A percentile compares a stretch with the other conserved stretches of the same genome.
Evolutionary conservation across 2,329 filamentous ascomycete genomes (phyloP).

Genomic region (Xylaria sp.): DNA sequence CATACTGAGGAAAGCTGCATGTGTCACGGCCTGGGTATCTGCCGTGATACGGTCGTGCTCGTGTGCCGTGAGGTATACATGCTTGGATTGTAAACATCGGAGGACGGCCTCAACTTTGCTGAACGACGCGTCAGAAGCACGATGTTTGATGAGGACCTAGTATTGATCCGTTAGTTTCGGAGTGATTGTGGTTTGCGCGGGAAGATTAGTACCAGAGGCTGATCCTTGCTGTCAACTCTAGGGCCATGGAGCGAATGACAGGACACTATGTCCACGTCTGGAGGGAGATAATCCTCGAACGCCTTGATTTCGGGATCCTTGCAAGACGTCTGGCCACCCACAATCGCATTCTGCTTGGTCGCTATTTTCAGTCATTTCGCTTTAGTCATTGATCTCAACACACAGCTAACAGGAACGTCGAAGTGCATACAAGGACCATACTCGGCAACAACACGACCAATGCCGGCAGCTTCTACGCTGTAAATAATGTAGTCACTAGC

Average conservation of each 20-base stretch:
- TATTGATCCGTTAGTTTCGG: background rate
- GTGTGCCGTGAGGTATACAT: conserved; percentile 85
- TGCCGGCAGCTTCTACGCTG: conserved; percentile 93
- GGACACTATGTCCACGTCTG: conserved; percentile 91
- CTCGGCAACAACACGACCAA: conserved; percentile 85
- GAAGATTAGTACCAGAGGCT: conserved; percentile 76
- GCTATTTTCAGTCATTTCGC: conserved; percentile 63
- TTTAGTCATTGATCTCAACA: conserved; percentile 21
- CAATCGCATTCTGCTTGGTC: conserved; percentile 93
- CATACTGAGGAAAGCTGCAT: conserved; percentile 97
- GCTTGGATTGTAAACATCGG: conserved; percentile 83
- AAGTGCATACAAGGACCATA: conserved; percentile 87
- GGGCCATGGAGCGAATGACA: conserved; percentile 98
- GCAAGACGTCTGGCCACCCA: conserved; percentile 97
- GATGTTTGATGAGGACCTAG: conserved; percentile 87
- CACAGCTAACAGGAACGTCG: conserved; percentile 35
- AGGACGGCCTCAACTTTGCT: conserved; percentile 83
- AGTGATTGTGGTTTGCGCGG: background rate
- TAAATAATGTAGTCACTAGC: conserved; percentile 99
- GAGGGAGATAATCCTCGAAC: conserved; percentile 87
- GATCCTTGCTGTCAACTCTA: conserved; percentile 85
- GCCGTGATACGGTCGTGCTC: conserved; percentile 97
- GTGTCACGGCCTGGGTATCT: conserved; percentile 97
- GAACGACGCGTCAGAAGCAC: conserved; percentile 80
- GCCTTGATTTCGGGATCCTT: conserved; percentile 96